Evolutionary conservation across 371 early-diverging fungal genomes (phyloP).

Genomic region (Rhizopus sp.): DNA sequence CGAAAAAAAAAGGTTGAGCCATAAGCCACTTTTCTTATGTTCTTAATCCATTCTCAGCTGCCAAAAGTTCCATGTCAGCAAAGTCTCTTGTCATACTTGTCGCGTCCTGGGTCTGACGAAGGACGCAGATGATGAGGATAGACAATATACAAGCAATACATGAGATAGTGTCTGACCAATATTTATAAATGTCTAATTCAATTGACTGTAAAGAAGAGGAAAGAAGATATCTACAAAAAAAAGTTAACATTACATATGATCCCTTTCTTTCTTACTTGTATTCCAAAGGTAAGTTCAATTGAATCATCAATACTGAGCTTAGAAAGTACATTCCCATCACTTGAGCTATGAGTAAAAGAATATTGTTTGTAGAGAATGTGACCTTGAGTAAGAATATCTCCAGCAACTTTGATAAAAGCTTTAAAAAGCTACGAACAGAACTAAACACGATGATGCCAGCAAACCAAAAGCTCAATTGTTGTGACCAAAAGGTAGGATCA

Average conservation of each 20-base stretch:
- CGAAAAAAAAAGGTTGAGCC: background rate
- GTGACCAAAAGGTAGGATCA: conserved; percentile 84
- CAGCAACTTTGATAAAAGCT: conserved; percentile 76
- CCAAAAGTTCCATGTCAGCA: conserved; percentile 37
- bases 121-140: conserved; percentile 65
- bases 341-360: conserved; percentile 80
- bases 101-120: conserved; percentile 65
- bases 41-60: conserved; percentile 23
- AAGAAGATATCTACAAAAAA: conserved; percentile 65
- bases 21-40: background rate
- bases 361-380: conserved; percentile 62
- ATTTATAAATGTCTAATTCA: conserved; percentile 87
- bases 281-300: conserved; percentile 81
- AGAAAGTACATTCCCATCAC: conserved; percentile 94
- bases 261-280: conserved; percentile 55
- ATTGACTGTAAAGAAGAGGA: conserved; percentile 75
- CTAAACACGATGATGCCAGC: conserved; percentile 87
- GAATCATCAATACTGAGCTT: conserved; percentile 88
- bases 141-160: conserved; percentile 75
- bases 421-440: conserved; percentile 84
- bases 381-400: conserved; percentile 63
- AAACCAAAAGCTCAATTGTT: conserved; percentile 90
- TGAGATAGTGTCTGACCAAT: conserved; percentile 94
- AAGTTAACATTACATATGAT: background rate
- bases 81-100: conserved; percentile 39